Percentiles rank a stretch among this genome's conserved stretches.
Conservation (phyloP, 768 basidiomycete genomes). For the Mycena vulgaris region DNA sequence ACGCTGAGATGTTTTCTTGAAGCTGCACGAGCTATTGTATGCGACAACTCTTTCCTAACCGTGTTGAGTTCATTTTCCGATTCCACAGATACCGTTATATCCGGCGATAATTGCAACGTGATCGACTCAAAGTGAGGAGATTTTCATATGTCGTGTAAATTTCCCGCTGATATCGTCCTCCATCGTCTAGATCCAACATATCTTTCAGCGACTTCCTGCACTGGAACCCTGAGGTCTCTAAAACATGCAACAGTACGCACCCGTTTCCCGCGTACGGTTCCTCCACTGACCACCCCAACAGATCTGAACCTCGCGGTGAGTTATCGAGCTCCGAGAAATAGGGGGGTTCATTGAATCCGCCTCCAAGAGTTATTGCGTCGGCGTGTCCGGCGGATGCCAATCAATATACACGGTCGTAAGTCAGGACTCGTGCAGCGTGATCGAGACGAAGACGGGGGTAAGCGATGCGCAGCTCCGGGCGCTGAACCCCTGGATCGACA, state of each 20-base stretch:
- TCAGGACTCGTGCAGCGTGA: constrained; percentile 24
- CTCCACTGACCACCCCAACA: no score
- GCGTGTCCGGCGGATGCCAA: not conserved
- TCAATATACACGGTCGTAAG: constrained; percentile 7
- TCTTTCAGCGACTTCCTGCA: not conserved
- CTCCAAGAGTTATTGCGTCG: constrained; percentile 5
- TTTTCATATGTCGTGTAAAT: not conserved
- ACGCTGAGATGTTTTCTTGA: not conserved
- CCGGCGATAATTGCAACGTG: constrained; percentile 9
- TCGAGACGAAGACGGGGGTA: constrained; percentile 7
- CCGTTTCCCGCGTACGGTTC: no score
- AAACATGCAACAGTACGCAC: not conserved
- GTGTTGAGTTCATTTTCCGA: not conserved
- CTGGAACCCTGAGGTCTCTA: not conserved
- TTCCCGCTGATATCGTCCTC: not conserved
- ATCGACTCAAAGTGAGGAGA: no score
- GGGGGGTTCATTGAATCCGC: no score
- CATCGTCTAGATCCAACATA: not conserved
- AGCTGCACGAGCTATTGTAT: constrained; percentile 12
- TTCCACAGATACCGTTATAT: not conserved
- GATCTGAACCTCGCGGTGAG: not conserved
- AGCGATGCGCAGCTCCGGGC: not conserved
- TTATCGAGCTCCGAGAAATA: no score
- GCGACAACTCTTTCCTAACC: not conserved
- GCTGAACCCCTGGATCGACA: constrained; percentile 11